A percentile compares a stretch with the other conserved stretches of the same genome.
phyloP scores from a whole-genome alignment of 495 filamentous ascomycete species.

The Penicillium soppii region DNA sequence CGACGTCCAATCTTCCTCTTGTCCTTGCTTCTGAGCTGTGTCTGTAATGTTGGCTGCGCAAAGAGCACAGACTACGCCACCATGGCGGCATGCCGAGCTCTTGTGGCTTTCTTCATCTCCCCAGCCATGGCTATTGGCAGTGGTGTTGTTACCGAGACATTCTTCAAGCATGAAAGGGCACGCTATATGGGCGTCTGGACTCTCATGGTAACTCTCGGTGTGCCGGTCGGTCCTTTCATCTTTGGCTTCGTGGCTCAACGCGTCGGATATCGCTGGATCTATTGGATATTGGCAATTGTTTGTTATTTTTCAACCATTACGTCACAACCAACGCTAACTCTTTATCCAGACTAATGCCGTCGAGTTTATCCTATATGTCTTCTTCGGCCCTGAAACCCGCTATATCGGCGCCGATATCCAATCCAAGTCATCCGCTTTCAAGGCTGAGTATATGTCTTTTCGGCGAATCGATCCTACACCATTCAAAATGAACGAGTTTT shows the following conservation, averaged over 20 bases:
- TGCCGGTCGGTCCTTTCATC: slow-evolving; percentile 47
- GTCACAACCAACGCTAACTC: too few relatives aligned
- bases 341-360: slow-evolving; percentile 51
- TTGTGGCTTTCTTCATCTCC: slow-evolving; percentile 54
- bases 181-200: slow-evolving; percentile 57
- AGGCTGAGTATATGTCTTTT: slow-evolving; percentile 45
- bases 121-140: slow-evolving; percentile 55
- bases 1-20: slow-evolving; percentile 52
- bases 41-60: slow-evolving; percentile 49
- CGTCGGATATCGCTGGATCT: slow-evolving; percentile 45
- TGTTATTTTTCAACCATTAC: too few relatives aligned
- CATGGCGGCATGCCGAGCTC: slow-evolving; percentile 47
- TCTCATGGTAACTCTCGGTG: slow-evolving; percentile 53
- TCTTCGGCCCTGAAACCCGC: slow-evolving; percentile 58
- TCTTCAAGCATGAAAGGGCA: slow-evolving; percentile 49
- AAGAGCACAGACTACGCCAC: slow-evolving; percentile 40
- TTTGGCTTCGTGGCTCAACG: slow-evolving; percentile 50
- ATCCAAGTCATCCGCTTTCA: slow-evolving; percentile 30
- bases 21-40: slow-evolving; percentile 42
- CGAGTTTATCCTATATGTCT: slow-evolving; percentile 52
- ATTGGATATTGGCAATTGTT: slow-evolving; percentile 48
- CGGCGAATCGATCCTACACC: slow-evolving; percentile 50
- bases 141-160: slow-evolving; percentile 53
- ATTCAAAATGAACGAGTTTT: slow-evolving; percentile 44
- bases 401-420: slow-evolving; percentile 38